A percentile compares a stretch with the other conserved stretches of the same genome.
These are phyloP conservation scores for Acer campestre DNA, from an alignment of 345 rosid species.

Conservation along the genomic window DNA sequence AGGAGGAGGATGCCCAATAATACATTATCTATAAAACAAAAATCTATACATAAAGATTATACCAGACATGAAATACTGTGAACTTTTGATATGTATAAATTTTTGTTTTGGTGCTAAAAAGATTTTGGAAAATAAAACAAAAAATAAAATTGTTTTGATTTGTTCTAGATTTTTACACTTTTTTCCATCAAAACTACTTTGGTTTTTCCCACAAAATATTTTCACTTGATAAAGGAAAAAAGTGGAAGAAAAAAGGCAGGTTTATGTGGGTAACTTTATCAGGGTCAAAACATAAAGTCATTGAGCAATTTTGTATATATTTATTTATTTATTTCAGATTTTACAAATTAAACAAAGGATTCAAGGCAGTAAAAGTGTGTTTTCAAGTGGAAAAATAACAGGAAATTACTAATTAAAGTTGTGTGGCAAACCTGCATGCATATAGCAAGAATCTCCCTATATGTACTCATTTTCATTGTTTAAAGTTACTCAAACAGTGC, in stretches of 20 bases:
- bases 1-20: constrained; percentile 1
- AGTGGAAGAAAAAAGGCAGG: constrained; percentile 26
- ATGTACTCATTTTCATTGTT: neutral
- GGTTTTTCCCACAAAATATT: neutral
- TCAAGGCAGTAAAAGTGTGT: neutral
- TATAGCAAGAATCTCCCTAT: constrained; percentile 1
- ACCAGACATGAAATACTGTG: constrained; percentile 25
- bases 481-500: constrained; percentile 11
- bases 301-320: constrained; percentile 8
- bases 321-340: constrained; percentile 1
- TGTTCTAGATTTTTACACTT: constrained; percentile 19
- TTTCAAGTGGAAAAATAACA: neutral
- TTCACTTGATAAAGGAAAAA: constrained; percentile 15
- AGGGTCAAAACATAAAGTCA: constrained; percentile 42
- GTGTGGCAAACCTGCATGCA: neutral
- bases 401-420: neutral
- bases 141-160: constrained; percentile 10
- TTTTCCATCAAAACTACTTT: constrained; percentile 14
- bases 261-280: constrained; percentile 33
- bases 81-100: constrained; percentile 23
- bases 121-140: constrained; percentile 27
- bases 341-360: neutral
- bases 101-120: constrained; percentile 41
- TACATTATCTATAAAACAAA: neutral
- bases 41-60: constrained; percentile 12